Evolutionary conservation across 148 eudicot genomes (phyloP).

Genomic region (Vaccinium darrowii): DNA sequence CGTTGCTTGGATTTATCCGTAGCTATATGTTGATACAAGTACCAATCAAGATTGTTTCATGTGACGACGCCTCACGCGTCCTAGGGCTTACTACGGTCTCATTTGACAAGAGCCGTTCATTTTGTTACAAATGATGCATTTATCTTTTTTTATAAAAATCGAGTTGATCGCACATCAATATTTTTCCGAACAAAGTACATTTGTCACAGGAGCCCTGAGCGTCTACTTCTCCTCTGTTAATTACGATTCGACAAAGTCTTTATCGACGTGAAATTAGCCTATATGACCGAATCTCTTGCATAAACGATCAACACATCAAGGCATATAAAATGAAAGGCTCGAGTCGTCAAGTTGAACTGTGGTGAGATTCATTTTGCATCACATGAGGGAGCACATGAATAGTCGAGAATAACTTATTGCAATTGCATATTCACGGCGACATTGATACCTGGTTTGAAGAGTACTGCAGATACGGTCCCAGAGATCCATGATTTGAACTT

Average conservation of each 20-base stretch:
- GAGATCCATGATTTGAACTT: slow-evolving; percentile 24
- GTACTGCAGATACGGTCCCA: slow-evolving; percentile 39
- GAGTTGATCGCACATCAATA: no score
- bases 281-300: no score
- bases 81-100: neutral
- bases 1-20: neutral
- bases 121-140: no score
- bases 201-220: neutral
- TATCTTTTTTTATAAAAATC: no score
- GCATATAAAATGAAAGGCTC: no score
- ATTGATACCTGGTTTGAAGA: slow-evolving; percentile 30
- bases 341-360: no score
- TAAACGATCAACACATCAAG: no score
- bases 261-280: no score
- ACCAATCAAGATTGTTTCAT: neutral
- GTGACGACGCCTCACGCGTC: neutral
- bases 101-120: neutral
- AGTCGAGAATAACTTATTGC: neutral
- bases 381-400: no score
- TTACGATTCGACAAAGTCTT: no score
- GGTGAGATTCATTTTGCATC: no score
- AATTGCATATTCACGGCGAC: neutral
- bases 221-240: neutral
- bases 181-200: neutral
- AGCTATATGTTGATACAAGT: neutral